Evolutionary conservation across 352 stramenopile species (phyloP).

Genomic region (Pythium insidiosum): DNA sequence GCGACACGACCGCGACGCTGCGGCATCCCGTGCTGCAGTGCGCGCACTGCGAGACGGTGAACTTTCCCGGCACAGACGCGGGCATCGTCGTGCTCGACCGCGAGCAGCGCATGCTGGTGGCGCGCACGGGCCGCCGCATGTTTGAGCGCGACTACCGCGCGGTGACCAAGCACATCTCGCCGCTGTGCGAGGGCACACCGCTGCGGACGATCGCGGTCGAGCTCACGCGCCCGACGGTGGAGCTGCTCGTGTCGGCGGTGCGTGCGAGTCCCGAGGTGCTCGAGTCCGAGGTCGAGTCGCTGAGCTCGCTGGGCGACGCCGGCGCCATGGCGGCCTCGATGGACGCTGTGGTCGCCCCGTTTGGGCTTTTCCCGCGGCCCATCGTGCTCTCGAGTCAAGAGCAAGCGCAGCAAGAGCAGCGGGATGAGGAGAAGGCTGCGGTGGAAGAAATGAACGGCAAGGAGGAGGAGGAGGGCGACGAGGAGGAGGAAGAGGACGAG

Average conservation of each 20-base stretch:
- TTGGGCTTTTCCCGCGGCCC: slow-evolving; percentile 45
- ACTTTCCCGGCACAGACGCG: slow-evolving; percentile 67
- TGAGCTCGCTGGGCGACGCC: slow-evolving; percentile 46
- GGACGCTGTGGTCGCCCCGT: slow-evolving; percentile 36
- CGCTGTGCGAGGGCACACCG: slow-evolving; percentile 62
- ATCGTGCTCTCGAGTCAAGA: slow-evolving; percentile 6
- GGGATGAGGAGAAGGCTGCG: too few species aligned
- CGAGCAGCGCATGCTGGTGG: slow-evolving; percentile 58
- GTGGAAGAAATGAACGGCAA: too few species aligned
- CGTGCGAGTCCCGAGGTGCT: slow-evolving; percentile 49
- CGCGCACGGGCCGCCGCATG: slow-evolving; percentile 58
- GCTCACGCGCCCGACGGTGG: slow-evolving; percentile 33
- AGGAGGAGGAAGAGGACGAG: too few species aligned
- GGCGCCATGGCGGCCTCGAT: slow-evolving; percentile 6
- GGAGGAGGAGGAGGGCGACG: too few species aligned
- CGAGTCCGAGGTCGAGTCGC: slow-evolving; percentile 53
- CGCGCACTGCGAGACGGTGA: slow-evolving; percentile 66
- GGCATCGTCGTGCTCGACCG: slow-evolving; percentile 66
- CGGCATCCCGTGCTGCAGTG: slow-evolving; percentile 65
- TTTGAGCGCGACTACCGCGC: slow-evolving; percentile 72
- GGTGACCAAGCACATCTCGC: slow-evolving; percentile 72
- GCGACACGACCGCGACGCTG: slow-evolving; percentile 29
- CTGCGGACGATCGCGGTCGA: slow-evolving; percentile 36
- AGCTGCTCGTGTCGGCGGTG: slow-evolving; percentile 33
- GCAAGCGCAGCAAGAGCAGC: neutral